Evolutionary conservation across 2,329 filamentous ascomycete species (phyloP).

Genomic region (Arthrobotrys entomopaga): DNA sequence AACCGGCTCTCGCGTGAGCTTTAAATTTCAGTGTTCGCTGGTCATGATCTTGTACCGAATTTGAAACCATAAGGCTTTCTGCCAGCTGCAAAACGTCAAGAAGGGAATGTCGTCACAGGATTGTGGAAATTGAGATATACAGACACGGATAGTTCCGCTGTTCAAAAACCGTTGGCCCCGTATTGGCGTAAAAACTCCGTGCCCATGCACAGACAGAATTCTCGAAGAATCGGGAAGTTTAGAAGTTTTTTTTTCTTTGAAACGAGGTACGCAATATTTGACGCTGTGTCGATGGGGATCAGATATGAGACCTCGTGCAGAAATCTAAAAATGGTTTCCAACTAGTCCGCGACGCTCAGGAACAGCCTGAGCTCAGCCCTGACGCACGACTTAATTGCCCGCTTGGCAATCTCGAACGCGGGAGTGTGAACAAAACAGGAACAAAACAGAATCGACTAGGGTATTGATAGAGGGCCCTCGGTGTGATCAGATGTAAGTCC

Average conservation of each 20-base stretch:
- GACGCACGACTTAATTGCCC: not conserved
- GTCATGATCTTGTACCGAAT: slow-evolving; percentile 20
- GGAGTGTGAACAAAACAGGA: slow-evolving; percentile 3
- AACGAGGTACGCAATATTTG: slow-evolving; percentile 20
- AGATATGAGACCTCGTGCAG: slow-evolving; percentile 20
- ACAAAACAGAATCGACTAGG: not conserved
- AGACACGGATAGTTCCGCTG: slow-evolving; percentile 23
- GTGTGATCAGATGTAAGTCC: slow-evolving; percentile 17
- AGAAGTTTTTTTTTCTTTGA: slow-evolving; percentile 32
- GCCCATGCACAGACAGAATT: slow-evolving; percentile 6
- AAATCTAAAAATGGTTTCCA: not conserved
- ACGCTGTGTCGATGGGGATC: slow-evolving; percentile 23
- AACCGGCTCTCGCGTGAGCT: slow-evolving; percentile 21
- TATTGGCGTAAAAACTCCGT: slow-evolving; percentile 12
- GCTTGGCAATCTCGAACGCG: slow-evolving; percentile 23
- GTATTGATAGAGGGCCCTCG: slow-evolving; percentile 19
- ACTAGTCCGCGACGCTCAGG: slow-evolving; percentile 5
- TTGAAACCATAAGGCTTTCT: slow-evolving; percentile 25
- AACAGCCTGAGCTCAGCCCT: slow-evolving; percentile 21
- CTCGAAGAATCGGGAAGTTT: slow-evolving; percentile 22
- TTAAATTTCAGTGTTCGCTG: slow-evolving; percentile 45
- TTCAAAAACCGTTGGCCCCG: slow-evolving; percentile 19
- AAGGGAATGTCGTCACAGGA: slow-evolving; percentile 34
- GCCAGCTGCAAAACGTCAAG: not conserved
- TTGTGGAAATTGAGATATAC: slow-evolving; percentile 3